Conservation (phyloP, 163 green algal species). For the Coccomyxa subellipsoidea region DNA sequence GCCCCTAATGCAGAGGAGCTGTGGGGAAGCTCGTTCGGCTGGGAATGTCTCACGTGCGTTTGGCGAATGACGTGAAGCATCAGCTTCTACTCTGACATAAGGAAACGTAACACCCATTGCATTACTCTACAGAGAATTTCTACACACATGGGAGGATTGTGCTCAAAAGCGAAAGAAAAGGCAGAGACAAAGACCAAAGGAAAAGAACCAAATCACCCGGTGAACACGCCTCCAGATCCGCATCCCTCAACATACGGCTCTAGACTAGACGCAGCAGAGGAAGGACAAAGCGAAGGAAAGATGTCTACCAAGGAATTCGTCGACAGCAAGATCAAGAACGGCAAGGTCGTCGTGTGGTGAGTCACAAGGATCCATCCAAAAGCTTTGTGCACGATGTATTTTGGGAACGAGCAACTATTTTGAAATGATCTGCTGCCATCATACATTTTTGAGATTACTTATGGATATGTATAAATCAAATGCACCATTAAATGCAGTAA, state of each 20-base stretch:
- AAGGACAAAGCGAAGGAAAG: neutral
- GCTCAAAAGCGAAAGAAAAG: neutral
- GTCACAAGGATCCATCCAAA: neutral
- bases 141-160: neutral
- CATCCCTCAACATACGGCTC: neutral
- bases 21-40: neutral
- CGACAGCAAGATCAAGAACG: neutral
- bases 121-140: neutral
- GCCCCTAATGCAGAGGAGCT: no score
- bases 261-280: neutral
- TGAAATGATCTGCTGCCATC: no score
- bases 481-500: neutral
- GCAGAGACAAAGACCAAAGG: no score
- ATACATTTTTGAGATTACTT: neutral
- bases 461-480: neutral
- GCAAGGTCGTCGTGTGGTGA: conserved; percentile 1
- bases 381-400: no score
- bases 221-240: neutral
- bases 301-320: neutral
- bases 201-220: neutral
- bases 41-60: neutral
- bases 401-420: no score
- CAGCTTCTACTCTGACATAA: neutral
- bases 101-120: neutral
- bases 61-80: neutral